Conservation (phyloP, 2,329 filamentous ascomycete species). For the Aspergillus sp. region DNA sequence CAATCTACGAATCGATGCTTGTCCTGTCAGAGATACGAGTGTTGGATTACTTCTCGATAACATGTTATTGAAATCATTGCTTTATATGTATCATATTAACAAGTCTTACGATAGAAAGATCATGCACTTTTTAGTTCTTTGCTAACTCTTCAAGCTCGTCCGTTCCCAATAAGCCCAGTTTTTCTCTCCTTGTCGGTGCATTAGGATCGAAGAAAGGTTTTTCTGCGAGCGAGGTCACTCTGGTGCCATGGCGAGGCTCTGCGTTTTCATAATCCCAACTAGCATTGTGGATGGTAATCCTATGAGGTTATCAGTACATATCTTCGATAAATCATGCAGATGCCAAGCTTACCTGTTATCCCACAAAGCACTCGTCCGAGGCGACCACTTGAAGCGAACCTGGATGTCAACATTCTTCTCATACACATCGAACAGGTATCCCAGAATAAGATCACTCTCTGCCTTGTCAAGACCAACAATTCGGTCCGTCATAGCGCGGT, state of each 20-base stretch:
- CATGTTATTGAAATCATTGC: background rate
- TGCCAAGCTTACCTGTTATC: conserved; percentile 52
- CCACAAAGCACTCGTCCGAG: conserved; percentile 61
- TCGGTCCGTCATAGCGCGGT: conserved; percentile 59
- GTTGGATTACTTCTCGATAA: background rate
- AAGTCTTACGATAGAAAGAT: background rate
- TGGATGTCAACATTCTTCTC: conserved; percentile 66
- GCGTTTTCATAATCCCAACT: conserved; percentile 66
- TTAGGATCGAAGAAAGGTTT: conserved; percentile 60
- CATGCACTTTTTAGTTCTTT: background rate
- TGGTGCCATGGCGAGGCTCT: conserved; percentile 63
- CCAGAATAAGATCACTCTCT: conserved; percentile 62
- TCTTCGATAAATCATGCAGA: background rate
- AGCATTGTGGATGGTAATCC: conserved; percentile 67
- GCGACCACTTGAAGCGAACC: conserved; percentile 64
- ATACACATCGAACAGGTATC: conserved; percentile 62
- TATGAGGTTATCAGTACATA: conserved; percentile 17
- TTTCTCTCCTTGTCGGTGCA: conserved; percentile 61
- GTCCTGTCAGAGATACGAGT: background rate
- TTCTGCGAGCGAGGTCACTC: conserved; percentile 65
- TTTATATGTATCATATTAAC: background rate
- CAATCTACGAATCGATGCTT: background rate
- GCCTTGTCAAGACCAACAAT: conserved; percentile 64
- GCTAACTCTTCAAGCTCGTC: conserved; percentile 39
- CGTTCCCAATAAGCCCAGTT: conserved; percentile 56